Conservation (phyloP, 2,329 filamentous ascomycete genomes). For the Sporothrix pallida region DNA sequence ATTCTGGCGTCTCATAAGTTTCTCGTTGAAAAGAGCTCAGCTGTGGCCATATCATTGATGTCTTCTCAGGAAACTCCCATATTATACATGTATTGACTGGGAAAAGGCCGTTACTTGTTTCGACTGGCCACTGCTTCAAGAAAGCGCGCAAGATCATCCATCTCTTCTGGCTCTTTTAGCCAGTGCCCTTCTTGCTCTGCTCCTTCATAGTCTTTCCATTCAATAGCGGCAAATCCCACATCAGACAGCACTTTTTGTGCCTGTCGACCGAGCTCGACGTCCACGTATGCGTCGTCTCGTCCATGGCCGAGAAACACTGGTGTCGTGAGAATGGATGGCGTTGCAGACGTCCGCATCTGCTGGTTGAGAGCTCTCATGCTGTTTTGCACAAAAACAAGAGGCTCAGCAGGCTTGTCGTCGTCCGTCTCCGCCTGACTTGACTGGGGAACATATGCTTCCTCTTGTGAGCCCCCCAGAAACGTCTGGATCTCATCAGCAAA, state of each 20-base stretch:
- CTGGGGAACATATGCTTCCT: neutral
- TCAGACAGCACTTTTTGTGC: neutral
- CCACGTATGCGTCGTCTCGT: slow-evolving; percentile 33
- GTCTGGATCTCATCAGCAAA: slow-evolving; percentile 21
- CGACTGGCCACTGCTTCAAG: slow-evolving; percentile 1
- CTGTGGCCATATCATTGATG: too few species aligned
- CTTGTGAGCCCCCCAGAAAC: neutral
- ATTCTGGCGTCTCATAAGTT: too few species aligned
- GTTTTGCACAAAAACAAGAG: slow-evolving; percentile 7
- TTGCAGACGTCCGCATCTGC: neutral
- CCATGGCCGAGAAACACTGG: slow-evolving; percentile 35
- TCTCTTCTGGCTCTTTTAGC: slow-evolving; percentile 34
- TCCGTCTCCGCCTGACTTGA: too few species aligned
- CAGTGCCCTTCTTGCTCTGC: slow-evolving; percentile 35
- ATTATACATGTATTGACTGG: too few species aligned
- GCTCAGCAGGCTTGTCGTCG: neutral
- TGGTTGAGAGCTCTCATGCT: neutral
- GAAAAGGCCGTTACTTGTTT: neutral
- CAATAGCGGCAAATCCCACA: slow-evolving; percentile 19
- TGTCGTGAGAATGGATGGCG: neutral
- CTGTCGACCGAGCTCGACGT: slow-evolving; percentile 27
- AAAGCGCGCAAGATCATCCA: slow-evolving; percentile 30
- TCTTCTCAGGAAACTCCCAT: too few species aligned
- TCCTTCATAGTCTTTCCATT: slow-evolving; percentile 33
- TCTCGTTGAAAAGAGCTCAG: too few species aligned